These are phyloP conservation scores for Leccinum longicurvipes DNA, from an alignment of 768 basidiomycete genomes.

Conservation along the genomic window DNA sequence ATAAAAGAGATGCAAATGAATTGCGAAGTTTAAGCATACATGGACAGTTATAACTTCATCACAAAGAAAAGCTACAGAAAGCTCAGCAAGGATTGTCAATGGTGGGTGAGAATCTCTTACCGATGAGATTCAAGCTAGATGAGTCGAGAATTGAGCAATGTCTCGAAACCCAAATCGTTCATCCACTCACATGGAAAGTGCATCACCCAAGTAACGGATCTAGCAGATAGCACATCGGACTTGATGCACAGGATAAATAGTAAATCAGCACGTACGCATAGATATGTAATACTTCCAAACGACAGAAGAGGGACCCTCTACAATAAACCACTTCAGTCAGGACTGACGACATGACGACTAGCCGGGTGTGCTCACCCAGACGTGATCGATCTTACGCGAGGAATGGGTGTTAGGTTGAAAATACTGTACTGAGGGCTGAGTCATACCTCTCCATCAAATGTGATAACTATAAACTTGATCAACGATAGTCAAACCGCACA, in stretches of 20 bases:
- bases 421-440: background rate
- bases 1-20: background rate
- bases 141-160: background rate
- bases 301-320: background rate
- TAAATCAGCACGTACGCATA: conserved; percentile 5
- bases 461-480: conserved; percentile 7
- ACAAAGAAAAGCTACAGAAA: conserved; percentile 14
- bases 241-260: background rate
- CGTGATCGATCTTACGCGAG: conserved; percentile 11
- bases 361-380: conserved; percentile 16
- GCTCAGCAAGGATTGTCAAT: background rate
- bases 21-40: conserved; percentile 5
- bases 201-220: conserved; percentile 27
- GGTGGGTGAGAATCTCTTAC: background rate
- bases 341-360: background rate
- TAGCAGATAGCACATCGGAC: background rate
- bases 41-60: background rate
- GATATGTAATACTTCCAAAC: background rate
- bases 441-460: conserved; percentile 15
- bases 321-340: background rate
- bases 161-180: background rate
- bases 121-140: conserved; percentile 11
- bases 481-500: background rate
- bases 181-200: conserved; percentile 14
- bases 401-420: background rate